phyloP scores from a whole-genome alignment of 768 basidiomycete genomes.

The Boletus pseudopeckii region DNA sequence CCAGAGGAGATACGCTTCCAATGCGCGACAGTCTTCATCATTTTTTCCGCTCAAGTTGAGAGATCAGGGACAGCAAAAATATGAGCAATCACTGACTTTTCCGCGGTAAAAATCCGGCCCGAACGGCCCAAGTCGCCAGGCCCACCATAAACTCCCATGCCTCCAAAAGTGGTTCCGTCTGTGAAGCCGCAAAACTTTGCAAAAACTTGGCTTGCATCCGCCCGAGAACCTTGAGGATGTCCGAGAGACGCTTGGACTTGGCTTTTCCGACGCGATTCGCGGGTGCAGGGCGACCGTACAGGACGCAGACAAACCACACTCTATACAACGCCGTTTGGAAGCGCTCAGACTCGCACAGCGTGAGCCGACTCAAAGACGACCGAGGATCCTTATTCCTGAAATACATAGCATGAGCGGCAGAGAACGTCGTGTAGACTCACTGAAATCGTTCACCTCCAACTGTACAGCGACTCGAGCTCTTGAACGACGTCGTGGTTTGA shows the following conservation, averaged over 20 bases:
- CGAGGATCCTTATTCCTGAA: slow-evolving; percentile 37
- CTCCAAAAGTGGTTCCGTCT: slow-evolving; percentile 2
- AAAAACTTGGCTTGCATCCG: slow-evolving; percentile 5
- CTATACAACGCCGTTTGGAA: slow-evolving; percentile 31
- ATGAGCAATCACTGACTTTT: slow-evolving; percentile 5
- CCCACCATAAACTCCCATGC: slow-evolving; percentile 9
- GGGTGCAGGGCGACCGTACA: slow-evolving; percentile 14
- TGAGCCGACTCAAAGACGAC: slow-evolving; percentile 30
- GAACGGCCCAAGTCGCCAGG: slow-evolving; percentile 8
- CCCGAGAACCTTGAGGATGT: slow-evolving; percentile 1
- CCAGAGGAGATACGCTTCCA: slow-evolving; percentile 14
- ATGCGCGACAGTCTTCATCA: not conserved
- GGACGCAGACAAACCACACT: slow-evolving; percentile 19
- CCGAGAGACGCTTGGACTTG: slow-evolving; percentile 7
- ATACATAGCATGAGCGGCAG: not conserved
- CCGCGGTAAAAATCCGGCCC: slow-evolving; percentile 3
- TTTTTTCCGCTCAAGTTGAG: not conserved
- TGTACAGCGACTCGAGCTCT: slow-evolving; percentile 15
- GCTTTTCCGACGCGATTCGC: slow-evolving; percentile 5
- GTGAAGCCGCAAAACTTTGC: not conserved
- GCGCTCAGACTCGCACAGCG: slow-evolving; percentile 30
- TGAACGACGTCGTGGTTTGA: slow-evolving; percentile 15
- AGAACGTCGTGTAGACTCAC: not conserved
- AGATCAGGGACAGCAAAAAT: not conserved
- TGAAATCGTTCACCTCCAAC: slow-evolving; percentile 17